Percentiles rank a stretch among this genome's conserved stretches.
Conservation (phyloP, 2,329 filamentous ascomycete genomes). For the Cercospora sp. region DNA sequence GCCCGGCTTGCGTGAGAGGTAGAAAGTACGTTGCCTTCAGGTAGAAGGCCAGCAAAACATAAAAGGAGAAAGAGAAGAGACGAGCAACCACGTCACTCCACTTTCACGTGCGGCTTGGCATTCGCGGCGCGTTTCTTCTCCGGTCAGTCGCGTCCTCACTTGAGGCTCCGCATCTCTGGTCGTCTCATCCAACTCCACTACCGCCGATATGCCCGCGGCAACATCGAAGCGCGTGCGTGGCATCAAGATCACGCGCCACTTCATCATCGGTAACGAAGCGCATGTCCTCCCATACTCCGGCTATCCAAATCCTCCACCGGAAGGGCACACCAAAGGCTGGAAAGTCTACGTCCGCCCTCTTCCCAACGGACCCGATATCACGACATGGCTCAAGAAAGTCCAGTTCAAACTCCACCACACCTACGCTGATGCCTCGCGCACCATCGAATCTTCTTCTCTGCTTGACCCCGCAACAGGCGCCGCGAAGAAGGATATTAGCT, state of each 20-base stretch:
- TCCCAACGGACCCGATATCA: constrained; percentile 80
- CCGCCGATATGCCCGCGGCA: constrained; percentile 37
- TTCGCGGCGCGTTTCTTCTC: constrained; percentile 3
- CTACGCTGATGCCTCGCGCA: constrained; percentile 86
- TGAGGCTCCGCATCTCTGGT: neutral
- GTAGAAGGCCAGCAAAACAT: no score
- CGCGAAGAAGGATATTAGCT: constrained; percentile 52
- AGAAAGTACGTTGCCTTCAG: no score
- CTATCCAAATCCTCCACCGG: constrained; percentile 72
- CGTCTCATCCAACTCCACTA: neutral
- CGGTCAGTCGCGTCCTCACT: neutral
- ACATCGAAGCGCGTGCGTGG: constrained; percentile 40
- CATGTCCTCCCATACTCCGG: constrained; percentile 68
- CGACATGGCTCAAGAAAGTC: constrained; percentile 93
- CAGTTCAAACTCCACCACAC: constrained; percentile 99
- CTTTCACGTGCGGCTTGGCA: constrained; percentile 1
- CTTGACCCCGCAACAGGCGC: constrained; percentile 12
- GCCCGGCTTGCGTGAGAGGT: no score
- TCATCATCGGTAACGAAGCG: constrained; percentile 53
- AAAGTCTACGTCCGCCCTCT: constrained; percentile 89
- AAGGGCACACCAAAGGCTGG: constrained; percentile 97
- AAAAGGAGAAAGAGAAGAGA: no score
- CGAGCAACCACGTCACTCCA: neutral
- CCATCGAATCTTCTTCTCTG: constrained; percentile 62
- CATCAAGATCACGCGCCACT: constrained; percentile 38